phyloP scores from a whole-genome alignment of 768 basidiomycete species.

The Russula brevipes region DNA sequence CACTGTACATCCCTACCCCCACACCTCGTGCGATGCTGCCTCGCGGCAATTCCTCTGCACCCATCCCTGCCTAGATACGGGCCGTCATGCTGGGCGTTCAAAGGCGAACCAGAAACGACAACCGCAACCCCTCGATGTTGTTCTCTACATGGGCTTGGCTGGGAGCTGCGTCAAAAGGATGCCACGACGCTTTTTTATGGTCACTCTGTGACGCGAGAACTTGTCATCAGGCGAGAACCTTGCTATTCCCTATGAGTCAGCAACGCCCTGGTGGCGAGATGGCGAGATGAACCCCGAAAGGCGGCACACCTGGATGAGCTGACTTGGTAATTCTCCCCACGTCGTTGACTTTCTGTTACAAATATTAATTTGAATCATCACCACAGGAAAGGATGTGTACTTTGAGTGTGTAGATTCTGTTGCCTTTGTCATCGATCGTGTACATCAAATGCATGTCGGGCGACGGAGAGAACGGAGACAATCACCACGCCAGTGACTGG shows the following conservation, averaged over 20 bases:
- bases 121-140: background rate
- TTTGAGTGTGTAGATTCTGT: slow-evolving; percentile 89
- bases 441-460: slow-evolving; percentile 95
- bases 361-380: slow-evolving; percentile 2
- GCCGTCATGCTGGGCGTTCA: background rate
- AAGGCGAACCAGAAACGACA: background rate
- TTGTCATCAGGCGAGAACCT: slow-evolving; percentile 99
- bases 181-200: slow-evolving; percentile 89
- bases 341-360: slow-evolving; percentile 72
- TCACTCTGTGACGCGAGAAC: slow-evolving; percentile 95
- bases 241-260: slow-evolving; percentile 43
- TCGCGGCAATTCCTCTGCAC: background rate
- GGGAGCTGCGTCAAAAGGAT: slow-evolving; percentile 89
- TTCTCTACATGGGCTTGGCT: slow-evolving; percentile 67
- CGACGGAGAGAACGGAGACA: background rate
- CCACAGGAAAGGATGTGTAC: slow-evolving; percentile 38
- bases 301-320: slow-evolving; percentile 83
- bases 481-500: no score
- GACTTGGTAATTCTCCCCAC: slow-evolving; percentile 85
- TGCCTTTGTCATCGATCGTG: slow-evolving; percentile 67
- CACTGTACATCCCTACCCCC: slow-evolving; percentile 16
- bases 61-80: background rate
- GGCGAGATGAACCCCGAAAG: background rate
- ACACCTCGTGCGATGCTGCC: background rate
- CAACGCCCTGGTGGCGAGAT: background rate